These are phyloP conservation scores for Fusarium transvaalense DNA, from an alignment of 2,329 filamentous ascomycete species.

Conservation along the genomic window DNA sequence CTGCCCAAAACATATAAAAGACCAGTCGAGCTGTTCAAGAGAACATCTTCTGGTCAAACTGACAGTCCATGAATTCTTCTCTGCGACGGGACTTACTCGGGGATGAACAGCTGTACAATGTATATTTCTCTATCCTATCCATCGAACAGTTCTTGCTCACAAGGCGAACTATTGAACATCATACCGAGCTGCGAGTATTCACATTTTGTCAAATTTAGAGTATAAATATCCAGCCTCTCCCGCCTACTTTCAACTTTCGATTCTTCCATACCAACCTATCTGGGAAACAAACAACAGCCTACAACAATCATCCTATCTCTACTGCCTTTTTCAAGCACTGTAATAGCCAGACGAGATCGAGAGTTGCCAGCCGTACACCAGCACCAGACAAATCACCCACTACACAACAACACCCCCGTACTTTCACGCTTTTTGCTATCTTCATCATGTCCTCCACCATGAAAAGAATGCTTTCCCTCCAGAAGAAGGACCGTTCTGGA, in stretches of 20 bases:
- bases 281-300: too few species aligned
- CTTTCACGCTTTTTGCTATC: too few species aligned
- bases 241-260: not conserved
- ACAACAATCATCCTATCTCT: too few species aligned
- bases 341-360: too few species aligned
- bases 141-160: not conserved
- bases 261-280: not conserved
- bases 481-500: too few species aligned
- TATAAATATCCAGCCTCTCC: not conserved
- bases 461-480: too few species aligned
- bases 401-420: too few species aligned
- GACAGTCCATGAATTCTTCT: not conserved
- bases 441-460: too few species aligned
- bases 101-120: not conserved
- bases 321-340: too few species aligned
- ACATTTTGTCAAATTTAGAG: not conserved
- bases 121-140: not conserved
- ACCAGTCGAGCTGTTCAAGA: not conserved
- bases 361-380: too few species aligned
- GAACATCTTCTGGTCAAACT: not conserved
- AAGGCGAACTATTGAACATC: not conserved
- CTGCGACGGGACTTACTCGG: not conserved
- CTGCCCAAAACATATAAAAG: not conserved
- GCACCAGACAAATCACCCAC: too few species aligned
- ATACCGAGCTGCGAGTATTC: not conserved